Conservation (phyloP, 1,284 basidiomycete species). For the Cutaneotrichosporon cutaneum region DNA sequence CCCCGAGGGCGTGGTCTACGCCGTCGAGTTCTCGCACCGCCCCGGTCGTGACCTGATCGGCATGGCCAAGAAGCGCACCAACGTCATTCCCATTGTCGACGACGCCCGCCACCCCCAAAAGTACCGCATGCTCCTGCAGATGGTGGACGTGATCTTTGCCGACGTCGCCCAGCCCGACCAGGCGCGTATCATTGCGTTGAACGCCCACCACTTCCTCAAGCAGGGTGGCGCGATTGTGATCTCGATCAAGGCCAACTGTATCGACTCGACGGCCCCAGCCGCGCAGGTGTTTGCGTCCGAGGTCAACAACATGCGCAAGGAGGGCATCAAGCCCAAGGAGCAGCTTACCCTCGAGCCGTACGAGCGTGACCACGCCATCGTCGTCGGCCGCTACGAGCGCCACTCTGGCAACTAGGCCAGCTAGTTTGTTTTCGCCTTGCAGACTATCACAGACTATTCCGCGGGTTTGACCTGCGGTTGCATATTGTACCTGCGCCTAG, state of each 20-base stretch:
- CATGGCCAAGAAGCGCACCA: slow-evolving; percentile 99
- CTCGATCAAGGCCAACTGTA: slow-evolving; percentile 99
- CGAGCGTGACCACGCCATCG: slow-evolving; percentile 56
- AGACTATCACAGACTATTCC: slow-evolving; percentile 3
- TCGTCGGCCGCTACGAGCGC: slow-evolving; percentile 51
- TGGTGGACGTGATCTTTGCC: slow-evolving; percentile 95
- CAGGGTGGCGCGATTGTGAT: slow-evolving; percentile 90
- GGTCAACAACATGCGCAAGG: slow-evolving; percentile 77
- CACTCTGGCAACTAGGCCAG: slow-evolving; percentile 26
- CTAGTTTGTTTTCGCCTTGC: not conserved
- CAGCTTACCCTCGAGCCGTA: slow-evolving; percentile 61
- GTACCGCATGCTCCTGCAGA: slow-evolving; percentile 90
- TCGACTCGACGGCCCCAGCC: slow-evolving; percentile 90
- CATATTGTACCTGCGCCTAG: slow-evolving; percentile 14
- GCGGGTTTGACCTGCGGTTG: not conserved
- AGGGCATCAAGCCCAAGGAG: slow-evolving; percentile 78
- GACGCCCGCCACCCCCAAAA: slow-evolving; percentile 93
- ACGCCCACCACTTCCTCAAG: slow-evolving; percentile 96
- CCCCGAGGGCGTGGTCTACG: slow-evolving; percentile 94
- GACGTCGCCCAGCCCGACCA: slow-evolving; percentile 99
- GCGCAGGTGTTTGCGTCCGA: slow-evolving; percentile 88
- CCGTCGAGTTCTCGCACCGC: slow-evolving; percentile 95
- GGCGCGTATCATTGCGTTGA: slow-evolving; percentile 89
- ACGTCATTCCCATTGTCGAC: slow-evolving; percentile 98
- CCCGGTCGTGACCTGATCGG: slow-evolving; percentile 97